Percentiles rank a stretch among this genome's conserved stretches.
Conservation (phyloP, 257 asterid genomes). For the Nicotiana obtusifolia region DNA sequence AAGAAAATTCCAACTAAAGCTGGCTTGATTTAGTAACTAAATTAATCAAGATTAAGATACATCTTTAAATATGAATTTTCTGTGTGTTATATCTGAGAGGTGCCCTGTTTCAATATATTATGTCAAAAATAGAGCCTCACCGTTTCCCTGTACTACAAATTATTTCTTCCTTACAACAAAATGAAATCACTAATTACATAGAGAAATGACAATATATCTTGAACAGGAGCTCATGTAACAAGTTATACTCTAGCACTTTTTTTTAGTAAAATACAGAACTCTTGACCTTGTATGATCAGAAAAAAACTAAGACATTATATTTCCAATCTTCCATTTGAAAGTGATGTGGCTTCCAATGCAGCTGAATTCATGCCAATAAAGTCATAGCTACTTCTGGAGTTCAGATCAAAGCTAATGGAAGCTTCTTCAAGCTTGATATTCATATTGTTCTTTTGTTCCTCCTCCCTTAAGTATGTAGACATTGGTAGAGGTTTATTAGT, state of each 20-base stretch:
- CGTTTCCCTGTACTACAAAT: not conserved
- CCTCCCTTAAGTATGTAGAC: conserved; percentile 18
- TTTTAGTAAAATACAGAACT: not conserved
- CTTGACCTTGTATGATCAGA: not conserved
- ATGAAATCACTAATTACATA: not conserved
- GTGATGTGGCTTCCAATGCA: conserved; percentile 29
- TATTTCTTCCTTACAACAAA: not conserved
- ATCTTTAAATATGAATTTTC: not conserved
- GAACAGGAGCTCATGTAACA: not conserved
- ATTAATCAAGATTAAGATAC: not conserved
- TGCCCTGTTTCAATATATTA: not conserved
- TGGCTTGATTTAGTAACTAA: too few relatives aligned
- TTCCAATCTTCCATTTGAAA: conserved; percentile 10
- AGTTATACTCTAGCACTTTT: not conserved
- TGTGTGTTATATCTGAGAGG: not conserved
- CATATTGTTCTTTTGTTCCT: conserved; percentile 26
- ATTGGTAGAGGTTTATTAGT: conserved; percentile 14
- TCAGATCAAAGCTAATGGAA: conserved; percentile 57
- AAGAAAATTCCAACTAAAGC: too few relatives aligned
- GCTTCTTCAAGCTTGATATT: conserved; percentile 47
- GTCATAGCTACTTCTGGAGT: conserved; percentile 57
- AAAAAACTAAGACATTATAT: not conserved
- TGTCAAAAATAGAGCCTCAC: not conserved
- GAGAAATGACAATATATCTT: too few relatives aligned
- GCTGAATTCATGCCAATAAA: conserved; percentile 48